phyloP scores from a whole-genome alignment of 2,329 filamentous ascomycete species.

The Alternaria viburni region DNA sequence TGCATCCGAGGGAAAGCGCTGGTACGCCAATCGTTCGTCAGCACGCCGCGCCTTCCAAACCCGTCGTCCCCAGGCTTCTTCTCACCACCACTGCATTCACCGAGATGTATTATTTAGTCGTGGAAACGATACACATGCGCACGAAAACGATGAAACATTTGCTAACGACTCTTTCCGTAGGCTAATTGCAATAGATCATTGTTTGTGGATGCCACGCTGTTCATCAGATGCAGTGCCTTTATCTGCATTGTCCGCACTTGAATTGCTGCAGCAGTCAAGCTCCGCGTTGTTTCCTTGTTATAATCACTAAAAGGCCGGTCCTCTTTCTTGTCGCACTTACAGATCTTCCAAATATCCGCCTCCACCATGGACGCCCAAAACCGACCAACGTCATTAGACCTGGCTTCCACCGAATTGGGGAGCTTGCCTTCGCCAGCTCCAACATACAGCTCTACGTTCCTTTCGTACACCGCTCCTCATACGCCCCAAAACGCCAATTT shows the following conservation, averaged over 20 bases:
- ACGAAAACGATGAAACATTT: background rate
- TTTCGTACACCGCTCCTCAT: background rate
- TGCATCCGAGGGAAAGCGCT: background rate
- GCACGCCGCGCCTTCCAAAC: background rate
- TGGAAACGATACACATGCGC: background rate
- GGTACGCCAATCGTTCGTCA: slow-evolving; percentile 4
- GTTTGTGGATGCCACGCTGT: background rate
- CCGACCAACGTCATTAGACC: slow-evolving; percentile 20
- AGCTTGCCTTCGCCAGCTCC: slow-evolving; percentile 27
- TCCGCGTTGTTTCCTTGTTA: background rate
- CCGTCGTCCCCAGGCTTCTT: background rate
- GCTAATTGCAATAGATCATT: background rate
- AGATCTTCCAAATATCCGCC: background rate
- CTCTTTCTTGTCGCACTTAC: background rate
- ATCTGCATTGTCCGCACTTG: background rate
- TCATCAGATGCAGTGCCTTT: background rate
- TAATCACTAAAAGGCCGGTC: background rate
- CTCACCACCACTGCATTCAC: slow-evolving; percentile 5
- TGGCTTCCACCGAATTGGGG: slow-evolving; percentile 16
- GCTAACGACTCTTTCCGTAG: background rate
- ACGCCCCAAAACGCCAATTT: background rate
- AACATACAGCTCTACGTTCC: slow-evolving; percentile 28
- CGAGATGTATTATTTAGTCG: background rate
- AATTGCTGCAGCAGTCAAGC: background rate
- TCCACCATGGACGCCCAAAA: slow-evolving; percentile 13